A percentile compares a stretch with the other conserved stretches of the same genome.
phyloP scores from a whole-genome alignment of 768 basidiomycete species.

The Suillus weaverae region DNA sequence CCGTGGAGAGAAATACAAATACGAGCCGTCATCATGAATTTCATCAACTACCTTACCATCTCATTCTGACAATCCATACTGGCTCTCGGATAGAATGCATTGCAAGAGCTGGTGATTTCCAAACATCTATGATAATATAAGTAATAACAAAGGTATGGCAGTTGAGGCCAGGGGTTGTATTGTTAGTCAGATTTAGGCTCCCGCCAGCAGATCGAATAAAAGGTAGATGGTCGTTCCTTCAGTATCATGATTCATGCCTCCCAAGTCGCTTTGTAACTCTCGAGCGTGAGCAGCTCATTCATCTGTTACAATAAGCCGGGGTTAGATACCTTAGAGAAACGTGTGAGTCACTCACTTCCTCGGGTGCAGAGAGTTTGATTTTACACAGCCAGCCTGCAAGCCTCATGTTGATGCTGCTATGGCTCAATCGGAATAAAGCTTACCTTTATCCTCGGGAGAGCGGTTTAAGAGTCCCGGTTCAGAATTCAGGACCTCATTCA shows the following conservation, averaged over 20 bases:
- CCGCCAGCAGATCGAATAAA: neutral
- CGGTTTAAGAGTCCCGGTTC: conserved; percentile 87
- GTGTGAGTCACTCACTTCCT: conserved; percentile 55
- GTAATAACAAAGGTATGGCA: conserved; percentile 16
- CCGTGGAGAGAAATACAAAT: conserved; percentile 87
- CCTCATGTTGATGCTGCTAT: neutral
- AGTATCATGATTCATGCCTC: conserved; percentile 33
- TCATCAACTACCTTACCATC: neutral
- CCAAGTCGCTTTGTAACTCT: conserved; percentile 70
- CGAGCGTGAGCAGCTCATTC: conserved; percentile 67
- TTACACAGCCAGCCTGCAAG: conserved; percentile 92
- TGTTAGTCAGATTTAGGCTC: neutral
- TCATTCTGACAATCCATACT: conserved; percentile 1
- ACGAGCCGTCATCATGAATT: conserved; percentile 54
- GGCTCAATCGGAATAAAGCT: conserved; percentile 16
- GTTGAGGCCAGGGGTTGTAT: conserved; percentile 24
- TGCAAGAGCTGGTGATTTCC: neutral
- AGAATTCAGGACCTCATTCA: conserved; percentile 69
- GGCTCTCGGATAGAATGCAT: neutral
- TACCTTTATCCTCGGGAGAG: conserved; percentile 81
- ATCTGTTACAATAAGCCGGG: conserved; percentile 42
- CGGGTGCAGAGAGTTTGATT: conserved; percentile 74
- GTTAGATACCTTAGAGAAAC: conserved; percentile 2
- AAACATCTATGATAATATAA: conserved; percentile 4
- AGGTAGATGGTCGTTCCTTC: neutral